Percentiles rank a stretch among this genome's conserved stretches.
These are phyloP conservation scores for Talaromyces sp. DNA, from an alignment of 2,329 filamentous ascomycete species.

Conservation along the genomic window DNA sequence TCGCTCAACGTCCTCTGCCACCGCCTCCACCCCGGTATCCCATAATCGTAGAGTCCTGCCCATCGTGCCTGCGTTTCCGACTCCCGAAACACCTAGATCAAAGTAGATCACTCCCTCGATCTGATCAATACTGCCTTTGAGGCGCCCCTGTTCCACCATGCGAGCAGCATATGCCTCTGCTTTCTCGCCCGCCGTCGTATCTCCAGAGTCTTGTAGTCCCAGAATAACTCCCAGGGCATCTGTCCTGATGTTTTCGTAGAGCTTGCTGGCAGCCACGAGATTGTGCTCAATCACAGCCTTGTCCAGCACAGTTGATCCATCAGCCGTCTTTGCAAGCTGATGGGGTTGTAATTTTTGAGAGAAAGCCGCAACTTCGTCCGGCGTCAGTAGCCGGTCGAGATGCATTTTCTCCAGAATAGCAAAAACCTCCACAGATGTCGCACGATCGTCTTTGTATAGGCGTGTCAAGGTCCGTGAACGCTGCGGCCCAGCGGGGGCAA, in stretches of 20 bases:
- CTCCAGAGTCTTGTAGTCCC: slow-evolving; percentile 57
- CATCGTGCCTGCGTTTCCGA: slow-evolving; percentile 59
- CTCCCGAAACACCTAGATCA: slow-evolving; percentile 63
- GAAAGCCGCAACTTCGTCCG: slow-evolving; percentile 82
- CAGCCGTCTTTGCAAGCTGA: slow-evolving; percentile 82
- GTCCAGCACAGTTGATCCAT: slow-evolving; percentile 87
- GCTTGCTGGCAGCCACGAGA: slow-evolving; percentile 73
- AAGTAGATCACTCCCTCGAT: slow-evolving; percentile 87
- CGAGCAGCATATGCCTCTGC: slow-evolving; percentile 87
- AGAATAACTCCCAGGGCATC: slow-evolving; percentile 72
- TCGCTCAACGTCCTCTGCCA: slow-evolving; percentile 86
- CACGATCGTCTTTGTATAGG: slow-evolving; percentile 89
- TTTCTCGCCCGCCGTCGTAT: slow-evolving; percentile 56
- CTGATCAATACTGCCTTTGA: slow-evolving; percentile 89
- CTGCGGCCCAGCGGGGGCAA: slow-evolving; percentile 84
- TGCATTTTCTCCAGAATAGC: slow-evolving; percentile 97
- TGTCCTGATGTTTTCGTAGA: slow-evolving; percentile 74
- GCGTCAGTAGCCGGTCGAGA: slow-evolving; percentile 75
- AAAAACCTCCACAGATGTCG: slow-evolving; percentile 70
- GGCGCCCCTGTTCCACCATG: slow-evolving; percentile 92
- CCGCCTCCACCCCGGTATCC: slow-evolving; percentile 80
- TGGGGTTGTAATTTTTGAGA: slow-evolving; percentile 75
- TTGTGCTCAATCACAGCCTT: slow-evolving; percentile 97
- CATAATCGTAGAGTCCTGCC: slow-evolving; percentile 74
- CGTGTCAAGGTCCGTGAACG: slow-evolving; percentile 75